Evolutionary conservation across 1,139 yeast species (phyloP).

Genomic region (Suhomyces kunorum): DNA sequence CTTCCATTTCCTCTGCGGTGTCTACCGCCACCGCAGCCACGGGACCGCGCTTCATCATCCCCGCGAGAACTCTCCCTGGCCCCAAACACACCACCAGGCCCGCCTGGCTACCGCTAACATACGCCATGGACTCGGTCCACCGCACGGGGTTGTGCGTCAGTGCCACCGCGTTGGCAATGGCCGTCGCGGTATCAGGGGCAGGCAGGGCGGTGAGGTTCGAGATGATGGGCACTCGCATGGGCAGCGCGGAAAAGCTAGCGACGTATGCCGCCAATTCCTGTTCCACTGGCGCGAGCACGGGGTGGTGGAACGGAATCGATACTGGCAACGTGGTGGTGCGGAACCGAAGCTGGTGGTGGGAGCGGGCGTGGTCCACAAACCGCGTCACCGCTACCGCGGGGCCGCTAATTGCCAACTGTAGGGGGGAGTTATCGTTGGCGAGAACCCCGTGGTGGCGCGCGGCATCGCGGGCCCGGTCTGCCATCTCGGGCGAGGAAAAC

Average conservation of each 20-base stretch:
- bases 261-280: constrained; percentile 25
- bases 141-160: constrained; percentile 47
- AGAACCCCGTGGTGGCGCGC: constrained; percentile 28
- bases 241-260: constrained; percentile 13
- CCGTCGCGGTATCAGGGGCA: constrained; percentile 18
- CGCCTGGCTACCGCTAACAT: constrained; percentile 20
- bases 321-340: constrained; percentile 44
- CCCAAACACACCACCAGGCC: constrained; percentile 35
- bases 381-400: constrained; percentile 21
- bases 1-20: constrained; percentile 6
- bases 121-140: constrained; percentile 40
- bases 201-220: constrained; percentile 35
- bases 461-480: constrained; percentile 22
- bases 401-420: constrained; percentile 52
- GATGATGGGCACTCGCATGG: constrained; percentile 19
- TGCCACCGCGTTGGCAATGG: constrained; percentile 31
- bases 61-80: constrained; percentile 32
- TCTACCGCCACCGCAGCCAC: constrained; percentile 3
- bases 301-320: constrained; percentile 56
- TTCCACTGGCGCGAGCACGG: constrained; percentile 40
- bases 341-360: constrained; percentile 21
- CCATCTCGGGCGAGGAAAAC: constrained; percentile 20
- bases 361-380: constrained; percentile 15
- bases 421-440: constrained; percentile 46
- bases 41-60: constrained; percentile 10